phyloP scores from a whole-genome alignment of 2,329 filamentous ascomycete genomes.

The Ophiostoma australiae region DNA sequence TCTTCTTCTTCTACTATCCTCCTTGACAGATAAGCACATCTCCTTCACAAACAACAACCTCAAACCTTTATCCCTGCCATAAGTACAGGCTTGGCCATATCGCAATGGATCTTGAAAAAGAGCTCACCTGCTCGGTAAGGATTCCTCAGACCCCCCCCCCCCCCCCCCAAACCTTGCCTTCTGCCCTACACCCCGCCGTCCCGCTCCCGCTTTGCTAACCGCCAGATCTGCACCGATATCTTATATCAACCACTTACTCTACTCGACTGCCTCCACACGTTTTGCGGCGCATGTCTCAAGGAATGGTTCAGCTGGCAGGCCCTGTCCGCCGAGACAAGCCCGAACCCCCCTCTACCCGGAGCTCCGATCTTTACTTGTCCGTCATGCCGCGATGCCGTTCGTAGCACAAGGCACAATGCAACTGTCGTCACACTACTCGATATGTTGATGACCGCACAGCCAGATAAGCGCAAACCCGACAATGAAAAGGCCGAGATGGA shows the following conservation, averaged over 20 bases:
- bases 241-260: constrained; percentile 86
- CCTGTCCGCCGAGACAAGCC: constrained; percentile 49
- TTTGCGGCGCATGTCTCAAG: constrained; percentile 90
- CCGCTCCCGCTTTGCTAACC: constrained; percentile 17
- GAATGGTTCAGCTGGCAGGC: constrained; percentile 91
- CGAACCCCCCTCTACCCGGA: constrained; percentile 46
- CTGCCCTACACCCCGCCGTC: constrained; percentile 29
- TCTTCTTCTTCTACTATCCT: neutral
- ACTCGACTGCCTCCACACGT: constrained; percentile 91
- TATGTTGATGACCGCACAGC: constrained; percentile 77
- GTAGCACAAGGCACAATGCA: constrained; percentile 84
- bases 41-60: neutral
- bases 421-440: constrained; percentile 85
- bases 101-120: constrained; percentile 74
- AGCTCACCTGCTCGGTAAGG: constrained; percentile 88
- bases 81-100: constrained; percentile 25
- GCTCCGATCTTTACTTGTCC: constrained; percentile 74
- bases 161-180: neutral
- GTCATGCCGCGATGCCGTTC: constrained; percentile 80
- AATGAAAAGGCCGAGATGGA: constrained; percentile 73
- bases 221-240: constrained; percentile 91
- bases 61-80: neutral
- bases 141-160: neutral
- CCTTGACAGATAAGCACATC: neutral
- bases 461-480: constrained; percentile 62